Evolutionary conservation across 1,284 basidiomycete species (phyloP), one percentile per base, ranked within the genome.

Genomic region (Pseudozyma tsukubaensis): DNA sequence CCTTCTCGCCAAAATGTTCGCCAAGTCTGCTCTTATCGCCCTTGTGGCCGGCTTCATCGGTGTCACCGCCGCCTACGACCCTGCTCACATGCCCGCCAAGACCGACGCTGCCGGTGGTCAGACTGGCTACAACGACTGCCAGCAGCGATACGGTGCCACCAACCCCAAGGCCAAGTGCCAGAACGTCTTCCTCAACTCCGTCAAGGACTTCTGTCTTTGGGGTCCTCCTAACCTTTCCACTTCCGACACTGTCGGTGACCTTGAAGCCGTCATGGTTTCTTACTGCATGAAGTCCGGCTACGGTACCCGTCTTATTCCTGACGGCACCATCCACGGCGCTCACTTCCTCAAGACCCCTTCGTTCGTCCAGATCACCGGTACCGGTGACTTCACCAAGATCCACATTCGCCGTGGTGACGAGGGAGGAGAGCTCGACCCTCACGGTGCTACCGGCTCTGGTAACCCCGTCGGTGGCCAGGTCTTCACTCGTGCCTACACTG

Each of bases 321-420:
- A 90, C 66, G 92, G 91, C 36, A 86, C 91, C 29, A 89, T 94
- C 82, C 87, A 86, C 19, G 89, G 90, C 59, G 92, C 90, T 32
- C 91, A 92, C 84, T 90, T 90, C 77, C 86, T 90, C 69, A 86
- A 89, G 82, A 89, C 92, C 4, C 88, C 79, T 19, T 89, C 90
- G 81, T 92, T 89, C 79, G 87, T 92, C 34, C 90, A 92, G 83
- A 84, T 92, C 66, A 90, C 89, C 53, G 91, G 89, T 60, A 51
- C 51, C n/a, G 85, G 84, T 39, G 81, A 85, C 76, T 83, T 85
- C 21, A 85, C 83, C 66, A 84, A 82, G 76, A 78, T 85, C 45
- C 78, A 81, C 71, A 73, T 85, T 57, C 39, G 47, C 4, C 58
- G 50, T 3, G 78, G 77, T 34, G 85, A 85, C 69, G 69, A 75